Conservation (phyloP, 306 rosid species). For the Spatholobus suberectus region DNA sequence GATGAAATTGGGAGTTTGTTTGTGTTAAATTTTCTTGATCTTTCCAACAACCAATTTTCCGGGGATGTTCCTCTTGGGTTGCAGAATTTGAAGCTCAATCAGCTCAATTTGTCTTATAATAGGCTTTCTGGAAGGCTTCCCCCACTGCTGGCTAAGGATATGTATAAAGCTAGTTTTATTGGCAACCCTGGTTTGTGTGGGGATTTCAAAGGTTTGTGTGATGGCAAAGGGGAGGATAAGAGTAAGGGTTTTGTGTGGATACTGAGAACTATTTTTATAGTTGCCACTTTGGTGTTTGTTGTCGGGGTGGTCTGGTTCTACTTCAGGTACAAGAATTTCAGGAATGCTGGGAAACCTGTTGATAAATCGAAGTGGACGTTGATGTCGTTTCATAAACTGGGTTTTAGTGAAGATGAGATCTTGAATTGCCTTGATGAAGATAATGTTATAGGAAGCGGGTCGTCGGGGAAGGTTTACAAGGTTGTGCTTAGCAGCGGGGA, state of each 20-base stretch:
- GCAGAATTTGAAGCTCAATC: constrained; percentile 80
- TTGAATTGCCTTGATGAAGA: constrained; percentile 88
- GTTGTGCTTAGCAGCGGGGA: constrained; percentile 75
- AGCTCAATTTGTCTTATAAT: constrained; percentile 77
- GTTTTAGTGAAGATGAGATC: constrained; percentile 86
- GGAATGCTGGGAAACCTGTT: constrained; percentile 51
- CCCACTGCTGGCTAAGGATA: constrained; percentile 62
- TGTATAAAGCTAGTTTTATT: constrained; percentile 72
- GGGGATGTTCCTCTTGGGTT: constrained; percentile 71
- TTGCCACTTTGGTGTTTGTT: constrained; percentile 62
- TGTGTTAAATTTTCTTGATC: constrained; percentile 82
- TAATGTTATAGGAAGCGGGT: constrained; percentile 84
- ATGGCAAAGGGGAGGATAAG: constrained; percentile 43
- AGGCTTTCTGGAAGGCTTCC: constrained; percentile 76
- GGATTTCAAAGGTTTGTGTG: constrained; percentile 62
- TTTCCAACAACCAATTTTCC: constrained; percentile 66
- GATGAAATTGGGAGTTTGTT: constrained; percentile 63
- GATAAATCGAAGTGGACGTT: constrained; percentile 83
- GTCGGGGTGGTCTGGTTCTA: constrained; percentile 78
- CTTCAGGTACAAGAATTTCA: constrained; percentile 67
- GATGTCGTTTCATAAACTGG: constrained; percentile 95
- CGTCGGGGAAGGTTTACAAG: constrained; percentile 92
- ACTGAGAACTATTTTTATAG: constrained; percentile 63
- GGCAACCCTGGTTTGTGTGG: constrained; percentile 87
- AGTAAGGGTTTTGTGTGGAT: constrained; percentile 61